Evolutionary conservation across 169 alveolate genomes (phyloP).

Genomic region (Cryptosporidium muris): DNA sequence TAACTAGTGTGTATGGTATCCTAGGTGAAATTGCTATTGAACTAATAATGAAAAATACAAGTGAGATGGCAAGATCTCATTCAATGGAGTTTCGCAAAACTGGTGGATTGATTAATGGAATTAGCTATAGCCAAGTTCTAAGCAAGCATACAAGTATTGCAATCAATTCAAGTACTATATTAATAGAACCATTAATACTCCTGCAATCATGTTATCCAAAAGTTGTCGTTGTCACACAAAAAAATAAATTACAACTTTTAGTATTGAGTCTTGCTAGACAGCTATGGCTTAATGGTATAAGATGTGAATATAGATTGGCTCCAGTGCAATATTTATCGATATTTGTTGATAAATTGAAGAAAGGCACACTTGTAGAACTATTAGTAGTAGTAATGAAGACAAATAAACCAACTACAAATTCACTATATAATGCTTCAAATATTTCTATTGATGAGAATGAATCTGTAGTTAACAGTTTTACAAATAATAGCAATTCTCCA

Average conservation of each 20-base stretch:
- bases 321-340: slow-evolving; percentile 37
- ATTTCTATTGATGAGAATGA: not conserved
- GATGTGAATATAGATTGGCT: slow-evolving; percentile 59
- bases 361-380: slow-evolving; percentile 39
- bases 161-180: not conserved
- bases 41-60: slow-evolving; percentile 22
- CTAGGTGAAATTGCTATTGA: slow-evolving; percentile 63
- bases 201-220: slow-evolving; percentile 60
- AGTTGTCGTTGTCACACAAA: slow-evolving; percentile 57
- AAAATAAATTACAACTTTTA: slow-evolving; percentile 20
- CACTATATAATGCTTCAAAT: not conserved
- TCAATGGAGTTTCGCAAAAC: slow-evolving; percentile 23
- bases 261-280: slow-evolving; percentile 37
- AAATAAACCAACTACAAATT: slow-evolving; percentile 16
- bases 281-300: slow-evolving; percentile 54
- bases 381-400: slow-evolving; percentile 22
- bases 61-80: slow-evolving; percentile 47
- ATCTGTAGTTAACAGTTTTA: not conserved
- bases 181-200: slow-evolving; percentile 16
- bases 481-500: not conserved
- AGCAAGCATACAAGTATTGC: not conserved
- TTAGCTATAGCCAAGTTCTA: not conserved
- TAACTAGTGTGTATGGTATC: slow-evolving; percentile 11
- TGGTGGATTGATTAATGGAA: slow-evolving; percentile 53
- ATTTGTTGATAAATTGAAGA: slow-evolving; percentile 50